These are phyloP conservation scores for Debaryomycetaceae sp. DNA, from an alignment of 1,139 yeast genomes.

Conservation along the genomic window DNA sequence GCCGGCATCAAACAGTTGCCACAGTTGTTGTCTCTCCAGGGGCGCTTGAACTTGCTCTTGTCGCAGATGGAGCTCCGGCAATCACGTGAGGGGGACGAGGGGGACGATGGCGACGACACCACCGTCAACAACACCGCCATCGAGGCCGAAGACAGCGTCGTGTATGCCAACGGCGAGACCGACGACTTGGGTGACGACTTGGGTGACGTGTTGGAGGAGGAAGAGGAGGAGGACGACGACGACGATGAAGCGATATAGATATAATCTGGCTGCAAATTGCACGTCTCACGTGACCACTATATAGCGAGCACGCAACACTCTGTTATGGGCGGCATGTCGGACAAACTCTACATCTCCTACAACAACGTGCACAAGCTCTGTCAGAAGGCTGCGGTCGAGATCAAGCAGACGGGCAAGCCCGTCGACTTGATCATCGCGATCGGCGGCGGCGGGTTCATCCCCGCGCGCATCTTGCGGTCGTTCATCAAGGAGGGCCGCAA, in stretches of 20 bases:
- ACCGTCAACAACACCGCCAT: conserved; percentile 4
- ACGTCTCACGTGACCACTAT: background rate
- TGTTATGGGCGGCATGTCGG: conserved; percentile 14
- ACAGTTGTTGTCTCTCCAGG: conserved; percentile 38
- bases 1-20: conserved; percentile 34
- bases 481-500: conserved; percentile 54
- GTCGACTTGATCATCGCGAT: conserved; percentile 61
- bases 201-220: conserved; percentile 10
- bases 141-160: conserved; percentile 18
- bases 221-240: conserved; percentile 10
- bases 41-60: conserved; percentile 39
- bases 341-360: conserved; percentile 55
- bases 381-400: conserved; percentile 44
- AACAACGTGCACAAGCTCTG: conserved; percentile 61
- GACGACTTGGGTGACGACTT: conserved; percentile 23
- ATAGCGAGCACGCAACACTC: no score
- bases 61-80: conserved; percentile 35
- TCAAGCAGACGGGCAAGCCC: conserved; percentile 39
- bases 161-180: conserved; percentile 41
- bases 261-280: background rate
- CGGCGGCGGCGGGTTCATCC: conserved; percentile 70
- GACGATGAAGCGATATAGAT: conserved; percentile 13
- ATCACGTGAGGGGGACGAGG: conserved; percentile 16
- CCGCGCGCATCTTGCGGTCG: conserved; percentile 61
- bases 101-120: conserved; percentile 17